Evolutionary conservation across 1,139 yeast genomes (phyloP).

Genomic region (Neolecta irregularis): DNA sequence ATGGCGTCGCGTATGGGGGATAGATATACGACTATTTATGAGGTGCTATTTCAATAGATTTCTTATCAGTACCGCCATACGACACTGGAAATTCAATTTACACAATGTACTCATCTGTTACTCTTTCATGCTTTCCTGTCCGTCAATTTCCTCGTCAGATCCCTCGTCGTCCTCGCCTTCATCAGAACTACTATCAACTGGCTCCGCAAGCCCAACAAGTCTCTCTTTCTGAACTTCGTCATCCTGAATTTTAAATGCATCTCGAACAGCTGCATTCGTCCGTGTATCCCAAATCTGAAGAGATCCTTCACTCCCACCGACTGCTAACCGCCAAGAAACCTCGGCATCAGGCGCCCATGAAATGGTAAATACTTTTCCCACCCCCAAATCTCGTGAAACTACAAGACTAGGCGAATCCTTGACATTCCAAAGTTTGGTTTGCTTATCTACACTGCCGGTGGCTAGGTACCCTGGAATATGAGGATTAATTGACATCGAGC

Average conservation of each 20-base stretch:
- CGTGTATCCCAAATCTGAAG: constrained; percentile 88
- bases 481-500: constrained; percentile 57
- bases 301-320: constrained; percentile 78
- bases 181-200: too few relatives aligned
- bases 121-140: too few relatives aligned
- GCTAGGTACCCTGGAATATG: constrained; percentile 60
- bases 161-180: too few relatives aligned
- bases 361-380: constrained; percentile 78
- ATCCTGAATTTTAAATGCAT: constrained; percentile 28
- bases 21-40: too few relatives aligned
- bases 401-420: constrained; percentile 69
- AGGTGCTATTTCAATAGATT: too few relatives aligned
- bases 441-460: constrained; percentile 81
- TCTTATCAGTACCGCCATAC: too few relatives aligned
- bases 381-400: constrained; percentile 79
- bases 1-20: too few relatives aligned
- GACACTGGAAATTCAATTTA: too few relatives aligned
- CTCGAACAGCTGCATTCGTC: constrained; percentile 64
- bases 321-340: constrained; percentile 65
- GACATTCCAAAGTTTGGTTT: constrained; percentile 76
- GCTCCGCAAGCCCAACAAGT: too few relatives aligned
- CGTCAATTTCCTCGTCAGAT: too few relatives aligned
- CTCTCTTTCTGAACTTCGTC: too few relatives aligned
- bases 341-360: constrained; percentile 79
- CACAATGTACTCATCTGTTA: too few relatives aligned